These are phyloP conservation scores for Clavaria fumosa DNA, from an alignment of 768 basidiomycete genomes.

Conservation along the genomic window DNA sequence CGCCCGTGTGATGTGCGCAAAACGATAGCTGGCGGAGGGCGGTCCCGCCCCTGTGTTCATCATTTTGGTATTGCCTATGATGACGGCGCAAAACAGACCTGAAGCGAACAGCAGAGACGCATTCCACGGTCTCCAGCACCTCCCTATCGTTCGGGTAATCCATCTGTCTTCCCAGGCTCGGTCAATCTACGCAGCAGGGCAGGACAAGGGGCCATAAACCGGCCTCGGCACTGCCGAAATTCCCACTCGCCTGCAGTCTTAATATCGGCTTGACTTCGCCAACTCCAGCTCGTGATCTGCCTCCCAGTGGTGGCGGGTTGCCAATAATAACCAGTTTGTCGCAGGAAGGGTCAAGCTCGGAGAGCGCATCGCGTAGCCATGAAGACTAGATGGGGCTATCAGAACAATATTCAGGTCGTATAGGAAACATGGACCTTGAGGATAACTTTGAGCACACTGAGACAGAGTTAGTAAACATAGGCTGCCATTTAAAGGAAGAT, in stretches of 20 bases:
- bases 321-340: slow-evolving; percentile 75
- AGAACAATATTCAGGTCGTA: slow-evolving; percentile 7
- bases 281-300: slow-evolving; percentile 10
- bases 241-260: slow-evolving; percentile 65
- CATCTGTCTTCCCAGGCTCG: slow-evolving; percentile 37
- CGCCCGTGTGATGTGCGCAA: slow-evolving; percentile 58
- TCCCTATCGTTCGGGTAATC: slow-evolving; percentile 92
- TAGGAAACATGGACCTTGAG: too few species aligned
- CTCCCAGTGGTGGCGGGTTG: slow-evolving; percentile 34
- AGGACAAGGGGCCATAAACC: slow-evolving; percentile 6
- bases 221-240: slow-evolving; percentile 79
- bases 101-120: slow-evolving; percentile 46
- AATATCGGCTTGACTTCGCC: slow-evolving; percentile 50
- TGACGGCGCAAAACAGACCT: slow-evolving; percentile 35
- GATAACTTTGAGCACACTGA: slow-evolving; percentile 68
- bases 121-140: slow-evolving; percentile 84
- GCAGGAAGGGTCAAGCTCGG: slow-evolving; percentile 81
- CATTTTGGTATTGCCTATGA: not conserved
- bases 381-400: slow-evolving; percentile 38
- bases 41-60: not conserved
- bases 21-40: slow-evolving; percentile 49
- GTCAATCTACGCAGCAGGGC: not conserved
- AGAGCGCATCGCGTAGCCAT: slow-evolving; percentile 86
- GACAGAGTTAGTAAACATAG: not conserved
- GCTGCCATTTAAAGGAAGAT: not conserved